Evolutionary conservation across 2,329 filamentous ascomycete genomes (phyloP), one percentile per base, ranked within the genome.

Genomic region (Aspergillus glaucus): DNA sequence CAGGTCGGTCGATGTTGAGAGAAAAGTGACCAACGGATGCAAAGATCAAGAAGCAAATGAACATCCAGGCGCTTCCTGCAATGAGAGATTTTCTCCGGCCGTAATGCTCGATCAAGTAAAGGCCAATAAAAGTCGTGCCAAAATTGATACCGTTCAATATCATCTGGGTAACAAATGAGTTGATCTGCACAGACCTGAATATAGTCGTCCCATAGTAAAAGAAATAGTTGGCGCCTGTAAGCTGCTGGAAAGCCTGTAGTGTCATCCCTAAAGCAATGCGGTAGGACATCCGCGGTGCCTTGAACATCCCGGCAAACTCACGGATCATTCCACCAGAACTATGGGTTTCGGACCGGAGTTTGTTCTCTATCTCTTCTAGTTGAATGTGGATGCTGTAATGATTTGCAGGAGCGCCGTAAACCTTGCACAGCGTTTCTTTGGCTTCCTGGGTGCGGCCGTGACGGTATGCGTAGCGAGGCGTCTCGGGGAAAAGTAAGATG

Each of bases 81-180:
- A 87, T 79, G 1, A 89, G 73, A 3, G 83, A 84, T 64, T 79
- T 78, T 42, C 86, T 80, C n/a, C 86, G 80, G 30, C 85, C 85
- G 49, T 77, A 84, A 53, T 77, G 78, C 60, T 87, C 83, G 1
- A 88, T 83, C 19, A 87, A 74, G 55, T 81, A 88, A 4, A 89
- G 73, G 26, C 84, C 84, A 32, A 77, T 75, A 54, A 87, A 81
- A 1, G 84, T 86, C 55, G 75, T 78, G 45, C 72, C 75, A 9
- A 88, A 83, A 58, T 88, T 88, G 55, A 88, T 82, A 5, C 78
- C 80, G 15, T 73, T 73, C 1, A 85, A 73, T 47, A 86, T 86
- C 62, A 86, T 79, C 60, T 85, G 80, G 0, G 79, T 82, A 45
- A 79, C 71, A 53, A 82, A 83, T 22, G 37, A 40, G 7, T 21